Evolutionary conservation across 2,329 filamentous ascomycete genomes (phyloP).

Genomic region (Exophiala alcalophila): DNA sequence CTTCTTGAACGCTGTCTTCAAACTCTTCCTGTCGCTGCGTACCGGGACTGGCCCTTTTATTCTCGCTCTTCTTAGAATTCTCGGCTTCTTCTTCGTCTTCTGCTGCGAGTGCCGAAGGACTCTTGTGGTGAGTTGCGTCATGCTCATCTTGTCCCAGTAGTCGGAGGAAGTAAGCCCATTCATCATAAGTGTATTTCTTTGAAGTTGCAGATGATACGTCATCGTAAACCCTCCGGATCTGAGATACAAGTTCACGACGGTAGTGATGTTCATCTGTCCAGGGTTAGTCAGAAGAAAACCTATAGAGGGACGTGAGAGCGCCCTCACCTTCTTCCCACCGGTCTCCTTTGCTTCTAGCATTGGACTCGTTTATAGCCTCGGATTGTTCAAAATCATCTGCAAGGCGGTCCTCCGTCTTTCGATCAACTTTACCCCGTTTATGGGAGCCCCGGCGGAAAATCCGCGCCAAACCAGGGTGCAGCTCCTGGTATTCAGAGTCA

Average conservation of each 20-base stretch:
- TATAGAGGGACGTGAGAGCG: background rate
- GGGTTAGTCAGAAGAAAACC: background rate
- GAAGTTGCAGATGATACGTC: conserved; percentile 35
- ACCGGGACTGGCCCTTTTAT: background rate
- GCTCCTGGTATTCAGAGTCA: conserved; percentile 14
- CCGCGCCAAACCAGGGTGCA: conserved; percentile 28
- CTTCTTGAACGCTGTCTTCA: conserved; percentile 1
- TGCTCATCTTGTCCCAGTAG: conserved; percentile 48
- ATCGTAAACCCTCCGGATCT: conserved; percentile 40
- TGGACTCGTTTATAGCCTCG: conserved; percentile 42
- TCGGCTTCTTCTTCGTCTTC: conserved; percentile 8
- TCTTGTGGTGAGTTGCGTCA: conserved; percentile 36
- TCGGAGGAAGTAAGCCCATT: conserved; percentile 51
- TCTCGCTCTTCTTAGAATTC: conserved; percentile 2
- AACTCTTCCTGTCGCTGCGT: background rate
- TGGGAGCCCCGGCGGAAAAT: conserved; percentile 19
- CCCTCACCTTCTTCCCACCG: conserved; percentile 41
- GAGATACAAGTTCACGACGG: conserved; percentile 39
- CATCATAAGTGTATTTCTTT: conserved; percentile 41
- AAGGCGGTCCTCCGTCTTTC: conserved; percentile 34
- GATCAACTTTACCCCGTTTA: conserved; percentile 13
- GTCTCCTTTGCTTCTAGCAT: conserved; percentile 44
- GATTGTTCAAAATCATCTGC: conserved; percentile 42
- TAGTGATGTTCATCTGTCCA: conserved; percentile 43
- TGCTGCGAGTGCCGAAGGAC: conserved; percentile 2